Evolutionary conservation across 1,139 yeast species (phyloP).

Genomic region (Lipomyces yarrowii): DNA sequence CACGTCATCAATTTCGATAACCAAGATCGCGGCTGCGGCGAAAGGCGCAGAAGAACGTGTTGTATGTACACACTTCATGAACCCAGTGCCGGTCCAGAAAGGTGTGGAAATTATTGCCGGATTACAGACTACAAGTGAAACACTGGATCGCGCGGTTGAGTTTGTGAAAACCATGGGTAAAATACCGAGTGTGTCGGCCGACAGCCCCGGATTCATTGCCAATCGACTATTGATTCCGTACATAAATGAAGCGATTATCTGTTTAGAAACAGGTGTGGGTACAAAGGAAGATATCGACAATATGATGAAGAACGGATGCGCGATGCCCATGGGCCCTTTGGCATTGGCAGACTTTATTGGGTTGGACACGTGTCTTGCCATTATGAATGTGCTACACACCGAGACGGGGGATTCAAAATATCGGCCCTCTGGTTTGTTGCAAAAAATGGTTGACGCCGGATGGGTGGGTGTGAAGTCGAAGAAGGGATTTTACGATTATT

Average conservation of each 20-base stretch:
- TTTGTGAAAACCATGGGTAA: conserved; percentile 46
- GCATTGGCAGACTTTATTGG: conserved; percentile 51
- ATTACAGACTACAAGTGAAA: conserved; percentile 46
- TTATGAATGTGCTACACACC: conserved; percentile 47
- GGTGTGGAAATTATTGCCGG: conserved; percentile 52
- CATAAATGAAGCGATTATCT: conserved; percentile 49
- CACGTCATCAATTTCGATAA: conserved; percentile 50
- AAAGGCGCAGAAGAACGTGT: conserved; percentile 48
- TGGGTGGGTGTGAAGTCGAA: conserved; percentile 49
- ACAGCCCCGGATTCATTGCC: conserved; percentile 50
- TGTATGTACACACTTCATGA: conserved; percentile 50
- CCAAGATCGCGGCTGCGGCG: conserved; percentile 49
- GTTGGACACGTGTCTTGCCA: conserved; percentile 49
- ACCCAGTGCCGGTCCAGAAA: conserved; percentile 51
- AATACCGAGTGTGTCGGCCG: conserved; percentile 45
- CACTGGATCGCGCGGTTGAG: conserved; percentile 41
- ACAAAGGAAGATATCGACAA: conserved; percentile 47
- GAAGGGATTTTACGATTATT: conserved; percentile 48
- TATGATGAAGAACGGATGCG: conserved; percentile 51
- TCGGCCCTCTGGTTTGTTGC: conserved; percentile 46
- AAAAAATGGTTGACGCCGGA: conserved; percentile 49
- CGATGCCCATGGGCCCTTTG: conserved; percentile 53
- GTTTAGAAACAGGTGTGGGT: conserved; percentile 50
- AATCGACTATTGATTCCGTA: conserved; percentile 50
- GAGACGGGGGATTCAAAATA: conserved; percentile 50